Conservation (phyloP, 192 early-diverging fungal species). For the Diversispora epigaea region DNA sequence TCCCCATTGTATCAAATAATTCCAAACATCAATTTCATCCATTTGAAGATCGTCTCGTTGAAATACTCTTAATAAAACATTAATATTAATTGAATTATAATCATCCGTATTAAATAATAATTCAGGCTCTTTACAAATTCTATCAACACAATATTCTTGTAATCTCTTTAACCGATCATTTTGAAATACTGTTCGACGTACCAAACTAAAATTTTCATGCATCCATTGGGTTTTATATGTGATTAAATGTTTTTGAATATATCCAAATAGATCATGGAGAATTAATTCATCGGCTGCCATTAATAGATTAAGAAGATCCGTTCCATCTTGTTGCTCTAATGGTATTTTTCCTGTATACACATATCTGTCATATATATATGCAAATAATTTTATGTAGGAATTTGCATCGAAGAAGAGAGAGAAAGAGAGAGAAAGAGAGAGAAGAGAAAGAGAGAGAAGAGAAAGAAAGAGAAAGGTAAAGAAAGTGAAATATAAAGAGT, state of each 20-base stretch:
- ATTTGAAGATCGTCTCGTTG: constrained; percentile 20
- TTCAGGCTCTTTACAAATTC: constrained; percentile 10
- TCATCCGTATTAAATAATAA: constrained; percentile 9
- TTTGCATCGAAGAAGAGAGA: too few relatives aligned
- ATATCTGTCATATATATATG: background rate
- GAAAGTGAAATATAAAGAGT: background rate
- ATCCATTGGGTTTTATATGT: constrained; percentile 4
- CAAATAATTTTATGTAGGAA: background rate
- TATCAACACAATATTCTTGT: constrained; percentile 20
- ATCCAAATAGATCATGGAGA: constrained; percentile 7
- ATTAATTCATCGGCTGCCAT: constrained; percentile 22
- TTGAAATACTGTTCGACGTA: constrained; percentile 18
- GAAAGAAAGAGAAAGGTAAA: too few relatives aligned
- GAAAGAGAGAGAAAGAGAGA: too few relatives aligned
- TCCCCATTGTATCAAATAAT: constrained; percentile 25
- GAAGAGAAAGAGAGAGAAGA: too few relatives aligned
- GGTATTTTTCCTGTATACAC: constrained; percentile 19
- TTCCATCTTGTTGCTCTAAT: constrained; percentile 15
- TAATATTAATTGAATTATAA: constrained; percentile 5
- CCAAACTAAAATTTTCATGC: constrained; percentile 4
- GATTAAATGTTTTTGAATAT: constrained; percentile 11
- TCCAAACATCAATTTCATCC: constrained; percentile 23
- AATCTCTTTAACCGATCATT: constrained; percentile 8
- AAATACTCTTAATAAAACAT: constrained; percentile 15
- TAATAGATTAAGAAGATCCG: constrained; percentile 14